Base-by-base conservation (phyloP, 2,329 filamentous ascomycete species). In the Capronia epimyces region DNA sequence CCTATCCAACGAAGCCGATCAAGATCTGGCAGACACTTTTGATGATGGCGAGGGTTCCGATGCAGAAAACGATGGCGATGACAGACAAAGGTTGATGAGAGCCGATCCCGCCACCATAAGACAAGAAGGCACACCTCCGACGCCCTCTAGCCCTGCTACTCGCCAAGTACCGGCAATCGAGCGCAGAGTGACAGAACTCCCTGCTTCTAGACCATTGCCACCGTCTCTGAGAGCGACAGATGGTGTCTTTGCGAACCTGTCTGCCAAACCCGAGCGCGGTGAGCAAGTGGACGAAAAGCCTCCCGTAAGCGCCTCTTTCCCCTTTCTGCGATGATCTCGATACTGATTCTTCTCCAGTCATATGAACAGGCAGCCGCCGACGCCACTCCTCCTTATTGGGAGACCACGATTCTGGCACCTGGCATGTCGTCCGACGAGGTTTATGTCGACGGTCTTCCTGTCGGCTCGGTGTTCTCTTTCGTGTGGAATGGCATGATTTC, bases 331-430 rank as follows among this genome's bases (percentile, higher is more conserved):
- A 9, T 22, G 16, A 18, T 25, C 39, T 15, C 13, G 37, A 39
- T 61, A 61, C 71, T 75, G 65, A 76, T 66, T 41, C 37, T 43
- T 32, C 27, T 53, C 13, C 63, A 96, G 88, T 90, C 91, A 29
- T 98, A 98, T 68, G 93, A 98, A 77, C 91, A 97, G 81, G 93
- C 93, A 13, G 93, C 93, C 2, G 91, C 91, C 36, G 93, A 98
- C 69, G 86, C 89, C 20, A 93, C 93, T 42, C 93, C 93, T 1
- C 93, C 93, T 0, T 98, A 98, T 71, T 98, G 93, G 93, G 93
- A 98, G 74, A 98, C 93, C 4, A 97, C 93, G 0, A 96, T 98
- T 59, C 80, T 98, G 45, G 91, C 90, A 0, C 93, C 93, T 0
- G 93, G 91, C 49, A 82, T 93, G 59, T 87, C 86, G n/a, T 82